A percentile compares a stretch with the other conserved stretches of the same genome.
phyloP scores from a whole-genome alignment of 805 yeast species.

The Ogataea nonfermentans region DNA sequence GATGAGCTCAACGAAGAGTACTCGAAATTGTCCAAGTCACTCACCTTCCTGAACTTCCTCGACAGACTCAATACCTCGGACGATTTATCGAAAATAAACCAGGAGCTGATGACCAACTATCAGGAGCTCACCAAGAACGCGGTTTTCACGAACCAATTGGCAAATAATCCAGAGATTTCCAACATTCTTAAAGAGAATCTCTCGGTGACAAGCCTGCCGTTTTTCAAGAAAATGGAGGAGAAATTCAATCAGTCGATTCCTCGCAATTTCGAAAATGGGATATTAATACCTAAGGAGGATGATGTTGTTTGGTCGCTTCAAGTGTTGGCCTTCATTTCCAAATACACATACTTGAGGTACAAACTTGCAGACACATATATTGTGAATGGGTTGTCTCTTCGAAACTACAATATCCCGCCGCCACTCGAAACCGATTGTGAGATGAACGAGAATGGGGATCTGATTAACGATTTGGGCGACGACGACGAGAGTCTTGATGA shows the following conservation, averaged over 20 bases:
- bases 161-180: conserved; percentile 27
- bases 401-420: conserved; percentile 37
- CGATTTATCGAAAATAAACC: conserved; percentile 22
- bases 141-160: conserved; percentile 28
- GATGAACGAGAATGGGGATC: conserved; percentile 26
- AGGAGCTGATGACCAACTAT: conserved; percentile 24
- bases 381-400: conserved; percentile 64
- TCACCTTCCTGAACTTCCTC: conserved; percentile 29
- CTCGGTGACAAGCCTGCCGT: conserved; percentile 20
- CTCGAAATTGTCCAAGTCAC: conserved; percentile 25
- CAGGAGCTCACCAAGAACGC: conserved; percentile 26
- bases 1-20: conserved; percentile 26
- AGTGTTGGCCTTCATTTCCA: conserved; percentile 87
- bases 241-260: conserved; percentile 38
- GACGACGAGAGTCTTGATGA: conserved; percentile 29
- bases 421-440: conserved; percentile 32
- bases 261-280: conserved; percentile 60
- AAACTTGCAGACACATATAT: conserved; percentile 72
- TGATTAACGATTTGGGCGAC: conserved; percentile 26
- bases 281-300: conserved; percentile 85
- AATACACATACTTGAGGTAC: conserved; percentile 77
- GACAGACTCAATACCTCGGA: conserved; percentile 27
- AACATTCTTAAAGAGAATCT: conserved; percentile 28
- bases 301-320: conserved; percentile 94
- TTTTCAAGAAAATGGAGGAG: conserved; percentile 22